phyloP scores from a whole-genome alignment of 768 basidiomycete genomes.

The Chalciporus sphaerocephalus region DNA sequence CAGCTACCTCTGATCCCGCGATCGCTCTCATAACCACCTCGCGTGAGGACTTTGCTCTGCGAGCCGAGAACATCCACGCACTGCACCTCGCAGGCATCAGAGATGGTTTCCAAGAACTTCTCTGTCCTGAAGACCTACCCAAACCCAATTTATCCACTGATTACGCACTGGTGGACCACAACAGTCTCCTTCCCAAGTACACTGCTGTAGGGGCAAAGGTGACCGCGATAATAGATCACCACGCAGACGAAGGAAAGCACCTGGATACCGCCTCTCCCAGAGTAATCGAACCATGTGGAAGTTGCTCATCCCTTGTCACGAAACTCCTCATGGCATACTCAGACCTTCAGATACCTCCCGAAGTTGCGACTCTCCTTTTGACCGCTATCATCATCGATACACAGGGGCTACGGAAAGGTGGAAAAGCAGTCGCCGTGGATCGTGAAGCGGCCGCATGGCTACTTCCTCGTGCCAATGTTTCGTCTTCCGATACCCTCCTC shows the following conservation, averaged over 20 bases:
- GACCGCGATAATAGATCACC: slow-evolving; percentile 83
- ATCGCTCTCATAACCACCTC: slow-evolving; percentile 73
- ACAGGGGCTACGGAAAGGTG: slow-evolving; percentile 65
- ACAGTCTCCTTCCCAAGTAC: slow-evolving; percentile 53
- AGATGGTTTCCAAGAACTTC: slow-evolving; percentile 48
- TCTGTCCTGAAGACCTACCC: slow-evolving; percentile 67
- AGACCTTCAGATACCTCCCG: slow-evolving; percentile 38
- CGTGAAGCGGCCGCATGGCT: slow-evolving; percentile 61
- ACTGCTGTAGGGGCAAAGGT: slow-evolving; percentile 45
- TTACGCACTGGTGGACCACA: slow-evolving; percentile 91
- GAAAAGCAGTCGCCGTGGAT: slow-evolving; percentile 72
- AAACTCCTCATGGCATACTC: slow-evolving; percentile 23
- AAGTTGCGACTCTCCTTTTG: slow-evolving; percentile 76
- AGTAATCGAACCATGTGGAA: slow-evolving; percentile 65
- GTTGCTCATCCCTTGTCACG: slow-evolving; percentile 70
- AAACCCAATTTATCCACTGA: slow-evolving; percentile 38
- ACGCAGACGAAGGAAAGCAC: slow-evolving; percentile 77
- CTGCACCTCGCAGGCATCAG: slow-evolving; percentile 55
- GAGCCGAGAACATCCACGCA: slow-evolving; percentile 84
- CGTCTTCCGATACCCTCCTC: slow-evolving; percentile 15
- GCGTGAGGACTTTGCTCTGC: slow-evolving; percentile 65
- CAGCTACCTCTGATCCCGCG: slow-evolving; percentile 35
- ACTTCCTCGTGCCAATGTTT: slow-evolving; percentile 49
- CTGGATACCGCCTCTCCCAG: slow-evolving; percentile 60
- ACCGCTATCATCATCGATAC: slow-evolving; percentile 87